Conservation (phyloP, 2,329 filamentous ascomycete genomes). For the Sordariomycetes sp. region DNA sequence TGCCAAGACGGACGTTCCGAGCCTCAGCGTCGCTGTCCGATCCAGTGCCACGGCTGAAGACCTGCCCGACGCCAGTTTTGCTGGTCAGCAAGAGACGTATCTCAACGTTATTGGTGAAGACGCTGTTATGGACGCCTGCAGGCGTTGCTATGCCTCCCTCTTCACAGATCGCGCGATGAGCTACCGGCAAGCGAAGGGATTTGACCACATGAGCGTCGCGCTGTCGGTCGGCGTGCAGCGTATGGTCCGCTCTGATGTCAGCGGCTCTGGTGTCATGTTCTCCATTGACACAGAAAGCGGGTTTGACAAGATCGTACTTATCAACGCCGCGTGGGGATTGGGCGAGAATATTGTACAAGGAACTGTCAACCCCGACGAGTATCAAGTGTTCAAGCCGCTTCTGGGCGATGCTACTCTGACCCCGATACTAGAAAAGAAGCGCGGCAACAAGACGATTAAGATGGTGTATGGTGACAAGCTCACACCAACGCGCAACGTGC, state of each 20-base stretch:
- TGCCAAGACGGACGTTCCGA: constrained; percentile 7
- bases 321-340: constrained; percentile 24
- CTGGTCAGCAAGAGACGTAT: constrained; percentile 25
- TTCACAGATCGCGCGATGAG: constrained; percentile 27
- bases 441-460: constrained; percentile 22
- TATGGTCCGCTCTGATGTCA: constrained; percentile 21
- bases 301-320: constrained; percentile 27
- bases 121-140: constrained; percentile 21
- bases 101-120: constrained; percentile 22
- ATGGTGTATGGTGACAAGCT: constrained; percentile 21
- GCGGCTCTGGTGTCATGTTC: constrained; percentile 28
- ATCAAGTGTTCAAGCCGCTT: constrained; percentile 27
- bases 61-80: constrained; percentile 26
- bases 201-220: constrained; percentile 15
- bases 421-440: constrained; percentile 23
- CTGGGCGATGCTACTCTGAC: constrained; percentile 12
- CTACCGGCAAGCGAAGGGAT: constrained; percentile 17
- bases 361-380: constrained; percentile 26
- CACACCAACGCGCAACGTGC: constrained; percentile 20
- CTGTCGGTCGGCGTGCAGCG: constrained; percentile 18
- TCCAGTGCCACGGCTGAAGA: constrained; percentile 29
- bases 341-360: constrained; percentile 28
- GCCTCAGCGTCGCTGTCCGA: constrained; percentile 24
- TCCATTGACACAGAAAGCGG: constrained; percentile 28
- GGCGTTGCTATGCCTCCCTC: constrained; percentile 26